Evolutionary conservation across 2,329 filamentous ascomycete genomes (phyloP), one percentile per base, ranked within the genome.

Genomic region (Truncatella angustata): DNA sequence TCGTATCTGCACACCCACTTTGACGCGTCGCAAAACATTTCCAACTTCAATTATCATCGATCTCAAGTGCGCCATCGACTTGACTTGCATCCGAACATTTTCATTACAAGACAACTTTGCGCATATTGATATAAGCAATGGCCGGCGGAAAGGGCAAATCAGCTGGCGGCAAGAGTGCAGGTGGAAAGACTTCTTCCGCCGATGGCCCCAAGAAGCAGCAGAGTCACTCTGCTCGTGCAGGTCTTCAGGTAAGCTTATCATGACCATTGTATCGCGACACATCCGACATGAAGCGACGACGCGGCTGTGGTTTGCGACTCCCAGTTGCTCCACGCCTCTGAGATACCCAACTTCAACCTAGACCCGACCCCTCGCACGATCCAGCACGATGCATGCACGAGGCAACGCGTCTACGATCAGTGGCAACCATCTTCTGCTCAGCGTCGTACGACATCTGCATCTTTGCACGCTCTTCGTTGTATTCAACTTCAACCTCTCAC

Each of bases 61-160:
- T 9, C 40, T 16, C n/a, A n/a, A n/a, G n/a, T n/a, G n/a, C 30
- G 26, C 28, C 45, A 42, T 14, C 23, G 18, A 30, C 39, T 42
- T 46, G n/a, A n/a, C n/a, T n/a, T n/a, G n/a, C n/a, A n/a, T n/a
- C n/a, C n/a, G n/a, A n/a, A n/a, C n/a, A n/a, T 23, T 39, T 40
- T 21, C 16, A 21, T 20, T 36, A 12, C n/a, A 26, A 5, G 24
- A 20, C 20, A 12, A 47, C 44, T 36, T 52, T 46, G 32, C 50
- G 30, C 44, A n/a, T 43, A 60, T 59, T 40, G 40, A 55, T 53
- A 55, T 60, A 61, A 63, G 75, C 70, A 75, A 84, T 85, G 81
- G 73, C 91, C 69, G 92, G 92, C 70, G 91, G 91, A 78, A 97
- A 97, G 82, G 92, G 92, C 82, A 95, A 91, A 80, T 90, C 86